Evolutionary conservation across 306 rosid genomes (phyloP), one percentile per base, ranked within the genome.

Genomic region (Prunus mume): DNA sequence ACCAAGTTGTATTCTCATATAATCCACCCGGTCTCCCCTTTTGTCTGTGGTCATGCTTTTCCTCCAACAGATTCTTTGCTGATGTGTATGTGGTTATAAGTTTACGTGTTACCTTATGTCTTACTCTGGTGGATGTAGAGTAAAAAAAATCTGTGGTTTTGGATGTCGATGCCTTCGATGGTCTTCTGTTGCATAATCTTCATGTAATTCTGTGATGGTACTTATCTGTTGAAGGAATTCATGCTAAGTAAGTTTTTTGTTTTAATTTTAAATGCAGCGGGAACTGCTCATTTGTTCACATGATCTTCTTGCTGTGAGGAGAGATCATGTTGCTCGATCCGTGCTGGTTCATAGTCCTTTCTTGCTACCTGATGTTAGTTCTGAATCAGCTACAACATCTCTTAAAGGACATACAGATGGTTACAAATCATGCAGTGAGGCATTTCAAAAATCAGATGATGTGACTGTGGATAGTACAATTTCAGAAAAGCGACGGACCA

Each of bases 321-420:
- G 98, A 81, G 99, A 96, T 85, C 90, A 92, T 69, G 90, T 85
- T 71, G 87, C 97, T 67, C 90, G 90, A 47, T 86, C 96, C 13
- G 76, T 87, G 65, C 90, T 87, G 47, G 91, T 73, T 74, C 89
- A 62, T 11, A 87, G 86, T 82, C 90, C 93, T 83, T 88, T 87
- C 73, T 51, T 81, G 74, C 90, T 77, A 79, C 96, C 93, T 9
- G 96, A 91, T 72, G 96, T 88, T 76, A 96, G 99, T 80, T 92
- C 97, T 7, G 99, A 93, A 85, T 96, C 99, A 57, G 99, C 97
- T 71, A 93, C 99, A 45, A 96, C 99, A 47, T 96, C 99, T 68
- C 89, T 96, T 32, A 96, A 87, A 77, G 99, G 89, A 45, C 87
- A 87, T 62, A 86, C 93, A 22, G 99, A 92, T 61, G 98, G 84